A percentile compares a stretch with the other conserved stretches of the same genome.
Conservation (phyloP, 805 yeast species). For the Zygosaccharomyces siamensis region DNA sequence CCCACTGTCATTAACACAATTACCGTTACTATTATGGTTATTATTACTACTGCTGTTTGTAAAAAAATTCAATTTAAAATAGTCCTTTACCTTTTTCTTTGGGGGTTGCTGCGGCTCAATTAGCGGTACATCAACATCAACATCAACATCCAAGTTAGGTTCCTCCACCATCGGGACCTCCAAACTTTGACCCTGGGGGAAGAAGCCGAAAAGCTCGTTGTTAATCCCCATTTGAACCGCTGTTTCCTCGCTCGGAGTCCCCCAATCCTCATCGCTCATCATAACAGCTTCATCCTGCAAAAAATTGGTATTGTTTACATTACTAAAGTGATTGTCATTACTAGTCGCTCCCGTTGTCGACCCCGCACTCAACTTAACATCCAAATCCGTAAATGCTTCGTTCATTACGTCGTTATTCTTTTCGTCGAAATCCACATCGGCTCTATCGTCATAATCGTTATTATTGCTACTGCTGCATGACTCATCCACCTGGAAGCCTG, state of each 20-base stretch:
- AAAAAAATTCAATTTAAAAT: slow-evolving; percentile 29
- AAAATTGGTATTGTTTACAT: slow-evolving; percentile 1
- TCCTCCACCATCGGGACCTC: slow-evolving; percentile 1
- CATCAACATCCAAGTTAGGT: slow-evolving; percentile 3
- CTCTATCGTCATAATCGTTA: slow-evolving; percentile 10
- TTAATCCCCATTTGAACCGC: slow-evolving; percentile 3
- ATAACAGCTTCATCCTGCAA: slow-evolving; percentile 7
- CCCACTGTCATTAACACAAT: slow-evolving; percentile 6
- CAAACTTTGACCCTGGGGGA: slow-evolving; percentile 2
- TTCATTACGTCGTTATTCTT: neutral
- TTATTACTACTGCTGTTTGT: slow-evolving; percentile 10
- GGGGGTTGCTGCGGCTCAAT: slow-evolving; percentile 8
- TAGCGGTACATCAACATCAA: slow-evolving; percentile 2
- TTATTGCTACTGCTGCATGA: neutral
- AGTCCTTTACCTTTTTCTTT: slow-evolving; percentile 25
- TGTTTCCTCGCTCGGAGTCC: slow-evolving; percentile 1
- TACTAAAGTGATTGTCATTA: slow-evolving; percentile 1
- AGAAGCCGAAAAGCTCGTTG: slow-evolving; percentile 7
- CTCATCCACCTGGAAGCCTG: neutral
- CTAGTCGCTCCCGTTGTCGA: neutral
- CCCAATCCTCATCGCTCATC: slow-evolving; percentile 14
- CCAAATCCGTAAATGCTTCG: neutral
- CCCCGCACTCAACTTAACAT: neutral
- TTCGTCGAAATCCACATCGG: neutral
- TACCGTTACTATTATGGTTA: slow-evolving; percentile 2